phyloP scores from a whole-genome alignment of 2,329 filamentous ascomycete genomes.

The Pestalotiopsis fici region DNA sequence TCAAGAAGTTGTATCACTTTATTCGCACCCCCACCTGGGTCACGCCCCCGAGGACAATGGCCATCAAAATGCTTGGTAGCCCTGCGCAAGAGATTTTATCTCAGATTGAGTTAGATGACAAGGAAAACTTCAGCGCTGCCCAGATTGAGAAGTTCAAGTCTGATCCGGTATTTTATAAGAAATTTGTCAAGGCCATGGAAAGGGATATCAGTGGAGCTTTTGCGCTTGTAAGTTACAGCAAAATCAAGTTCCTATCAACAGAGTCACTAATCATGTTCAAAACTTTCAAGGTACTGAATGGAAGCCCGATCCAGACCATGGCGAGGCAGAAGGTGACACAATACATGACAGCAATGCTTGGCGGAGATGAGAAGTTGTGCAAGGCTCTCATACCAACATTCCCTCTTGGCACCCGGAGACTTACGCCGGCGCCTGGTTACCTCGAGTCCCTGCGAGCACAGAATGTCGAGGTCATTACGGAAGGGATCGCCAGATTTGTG shows the following conservation, averaged over 20 bases:
- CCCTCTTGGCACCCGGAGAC: constrained; percentile 47
- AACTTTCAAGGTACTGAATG: constrained; percentile 35
- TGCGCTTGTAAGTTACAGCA: constrained; percentile 34
- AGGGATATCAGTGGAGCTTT: constrained; percentile 44
- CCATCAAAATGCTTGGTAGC: constrained; percentile 38
- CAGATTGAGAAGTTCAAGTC: constrained; percentile 49
- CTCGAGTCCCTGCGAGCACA: constrained; percentile 44
- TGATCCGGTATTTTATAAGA: constrained; percentile 45
- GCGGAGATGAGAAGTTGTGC: constrained; percentile 50
- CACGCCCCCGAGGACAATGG: constrained; percentile 34
- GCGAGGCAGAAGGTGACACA: constrained; percentile 40
- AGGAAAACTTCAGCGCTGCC: constrained; percentile 41
- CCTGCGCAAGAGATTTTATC: constrained; percentile 36
- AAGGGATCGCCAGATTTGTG: constrained; percentile 45
- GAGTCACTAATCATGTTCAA: constrained; percentile 7
- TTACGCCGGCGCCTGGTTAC: constrained; percentile 53
- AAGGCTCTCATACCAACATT: constrained; percentile 51
- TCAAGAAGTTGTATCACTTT: constrained; percentile 40
- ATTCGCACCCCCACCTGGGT: constrained; percentile 46
- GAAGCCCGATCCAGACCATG: constrained; percentile 40
- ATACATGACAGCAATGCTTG: constrained; percentile 49
- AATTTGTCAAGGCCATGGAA: constrained; percentile 49
- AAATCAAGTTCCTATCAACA: neutral
- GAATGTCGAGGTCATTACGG: constrained; percentile 50
- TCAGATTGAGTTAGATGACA: constrained; percentile 40